phyloP scores from a whole-genome alignment of 805 yeast species.

The Saccharomycopsis amapae region DNA sequence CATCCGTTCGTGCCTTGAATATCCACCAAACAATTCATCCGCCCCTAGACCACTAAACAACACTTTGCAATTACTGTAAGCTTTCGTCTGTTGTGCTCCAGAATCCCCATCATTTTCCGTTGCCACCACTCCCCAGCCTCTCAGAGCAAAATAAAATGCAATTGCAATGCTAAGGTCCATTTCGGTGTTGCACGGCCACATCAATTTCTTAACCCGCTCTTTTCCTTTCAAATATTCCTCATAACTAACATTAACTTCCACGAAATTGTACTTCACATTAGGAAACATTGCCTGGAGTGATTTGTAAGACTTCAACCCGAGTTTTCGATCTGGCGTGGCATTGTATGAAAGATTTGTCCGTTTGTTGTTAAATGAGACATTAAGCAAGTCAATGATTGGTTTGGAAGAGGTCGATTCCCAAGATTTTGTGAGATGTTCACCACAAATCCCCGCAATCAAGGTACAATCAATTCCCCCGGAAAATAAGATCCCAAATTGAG shows the following conservation, averaged over 20 bases:
- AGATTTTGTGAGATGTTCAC: constrained; percentile 33
- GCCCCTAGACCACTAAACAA: constrained; percentile 93
- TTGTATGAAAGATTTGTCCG: constrained; percentile 53
- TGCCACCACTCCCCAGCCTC: constrained; percentile 50
- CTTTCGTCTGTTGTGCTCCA: constrained; percentile 19
- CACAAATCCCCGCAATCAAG: constrained; percentile 52
- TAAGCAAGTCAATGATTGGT: constrained; percentile 60
- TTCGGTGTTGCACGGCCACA: constrained; percentile 81
- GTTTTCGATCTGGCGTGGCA: constrained; percentile 79
- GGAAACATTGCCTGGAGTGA: constrained; percentile 42
- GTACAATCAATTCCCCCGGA: constrained; percentile 97
- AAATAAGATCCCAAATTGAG: constrained; percentile 57
- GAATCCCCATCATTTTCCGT: constrained; percentile 21
- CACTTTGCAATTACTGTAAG: constrained; percentile 51
- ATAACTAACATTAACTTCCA: constrained; percentile 70
- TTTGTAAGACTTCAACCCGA: constrained; percentile 60
- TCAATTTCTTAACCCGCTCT: constrained; percentile 50
- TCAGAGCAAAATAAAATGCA: constrained; percentile 88
- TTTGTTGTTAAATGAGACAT: constrained; percentile 89
- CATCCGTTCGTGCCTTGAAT: constrained; percentile 67
- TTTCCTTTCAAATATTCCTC: constrained; percentile 50
- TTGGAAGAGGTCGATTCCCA: constrained; percentile 14
- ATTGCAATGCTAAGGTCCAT: constrained; percentile 95
- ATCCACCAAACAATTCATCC: constrained; percentile 95
- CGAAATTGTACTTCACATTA: constrained; percentile 37